Percentiles rank a stretch among this genome's conserved stretches.
These are phyloP conservation scores for California macrophylla DNA, from an alignment of 441 rosid genomes.

Conservation along the genomic window DNA sequence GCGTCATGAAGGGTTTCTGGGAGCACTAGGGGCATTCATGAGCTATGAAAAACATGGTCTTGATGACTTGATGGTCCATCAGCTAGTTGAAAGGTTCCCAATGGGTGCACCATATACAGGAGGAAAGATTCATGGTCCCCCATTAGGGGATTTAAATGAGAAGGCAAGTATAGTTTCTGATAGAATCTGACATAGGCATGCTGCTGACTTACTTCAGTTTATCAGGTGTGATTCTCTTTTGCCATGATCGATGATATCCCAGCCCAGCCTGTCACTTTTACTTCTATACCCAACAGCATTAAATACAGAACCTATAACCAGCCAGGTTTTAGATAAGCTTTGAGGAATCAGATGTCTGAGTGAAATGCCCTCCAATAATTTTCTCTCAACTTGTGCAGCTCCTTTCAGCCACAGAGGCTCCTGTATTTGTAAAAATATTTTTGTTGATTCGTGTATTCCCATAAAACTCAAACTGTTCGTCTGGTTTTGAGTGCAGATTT, in stretches of 20 bases:
- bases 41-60: conserved; percentile 95
- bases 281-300: background rate
- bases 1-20: conserved; percentile 96
- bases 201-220: conserved; percentile 7
- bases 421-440: conserved; percentile 2
- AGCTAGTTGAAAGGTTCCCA: conserved; percentile 92
- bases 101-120: conserved; percentile 98
- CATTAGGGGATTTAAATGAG: conserved; percentile 84
- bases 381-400: background rate
- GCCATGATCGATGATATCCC: conserved; percentile 1
- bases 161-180: conserved; percentile 51
- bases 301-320: background rate
- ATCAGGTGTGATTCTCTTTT: conserved; percentile 1
- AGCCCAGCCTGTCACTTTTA: background rate
- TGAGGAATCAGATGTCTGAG: background rate
- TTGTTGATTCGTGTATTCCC: background rate
- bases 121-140: conserved; percentile 90
- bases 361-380: background rate
- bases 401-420: background rate
- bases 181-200: conserved; percentile 10
- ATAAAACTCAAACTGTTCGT: conserved; percentile 1
- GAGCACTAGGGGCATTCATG: conserved; percentile 98
- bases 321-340: background rate
- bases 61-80: conserved; percentile 93
- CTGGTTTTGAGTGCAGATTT: conserved; percentile 50